Evolutionary conservation across 2,329 filamentous ascomycete genomes (phyloP).

Genomic region (Immersiporthe knoxdaviesiana): DNA sequence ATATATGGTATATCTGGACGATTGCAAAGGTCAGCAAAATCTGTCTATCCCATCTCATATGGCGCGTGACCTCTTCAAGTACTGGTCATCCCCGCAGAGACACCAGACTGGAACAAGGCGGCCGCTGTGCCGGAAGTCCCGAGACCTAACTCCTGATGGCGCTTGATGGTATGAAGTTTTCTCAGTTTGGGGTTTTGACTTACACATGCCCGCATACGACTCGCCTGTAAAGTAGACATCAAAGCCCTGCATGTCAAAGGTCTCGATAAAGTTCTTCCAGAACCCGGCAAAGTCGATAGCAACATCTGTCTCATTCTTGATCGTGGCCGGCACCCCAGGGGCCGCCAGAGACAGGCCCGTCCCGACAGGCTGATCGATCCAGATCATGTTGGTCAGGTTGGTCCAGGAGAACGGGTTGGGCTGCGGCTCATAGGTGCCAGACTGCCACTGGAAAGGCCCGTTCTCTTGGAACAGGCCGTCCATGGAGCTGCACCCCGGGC

Average conservation of each 20-base stretch:
- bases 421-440: conserved; percentile 65
- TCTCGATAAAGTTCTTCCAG: conserved; percentile 72
- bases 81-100: not conserved
- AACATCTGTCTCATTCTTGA: conserved; percentile 64
- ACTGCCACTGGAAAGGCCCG: conserved; percentile 69
- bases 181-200: no score
- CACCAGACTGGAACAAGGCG: not conserved
- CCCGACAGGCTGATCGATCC: conserved; percentile 66
- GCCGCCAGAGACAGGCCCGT: conserved; percentile 65
- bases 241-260: conserved; percentile 63
- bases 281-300: conserved; percentile 71
- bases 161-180: not conserved
- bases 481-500: conserved; percentile 60
- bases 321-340: conserved; percentile 56
- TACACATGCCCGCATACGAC: conserved; percentile 57
- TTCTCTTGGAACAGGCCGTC: conserved; percentile 73
- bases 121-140: not conserved
- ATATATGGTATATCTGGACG: conserved; percentile 63
- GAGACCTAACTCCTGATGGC: not conserved
- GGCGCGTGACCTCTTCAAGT: not conserved
- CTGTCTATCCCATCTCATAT: not conserved
- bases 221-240: conserved; percentile 73
- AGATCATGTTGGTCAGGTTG: conserved; percentile 74
- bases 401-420: conserved; percentile 70
- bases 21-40: not conserved